A percentile compares a stretch with the other conserved stretches of the same genome.
phyloP scores from a whole-genome alignment of 208 protist species.

The Leptomonas pyrrhocoris region DNA sequence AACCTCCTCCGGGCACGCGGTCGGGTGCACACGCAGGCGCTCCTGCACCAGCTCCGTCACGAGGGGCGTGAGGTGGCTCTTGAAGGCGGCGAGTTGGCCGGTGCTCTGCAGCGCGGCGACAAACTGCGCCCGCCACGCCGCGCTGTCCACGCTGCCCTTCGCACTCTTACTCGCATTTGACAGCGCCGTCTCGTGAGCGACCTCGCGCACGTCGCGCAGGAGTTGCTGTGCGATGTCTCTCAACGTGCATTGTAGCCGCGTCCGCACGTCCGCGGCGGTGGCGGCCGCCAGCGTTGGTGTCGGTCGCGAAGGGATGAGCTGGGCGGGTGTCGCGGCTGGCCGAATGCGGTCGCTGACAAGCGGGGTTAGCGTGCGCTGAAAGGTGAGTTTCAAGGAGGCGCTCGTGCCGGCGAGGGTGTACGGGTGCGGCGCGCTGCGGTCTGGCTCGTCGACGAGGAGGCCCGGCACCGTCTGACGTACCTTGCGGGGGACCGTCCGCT shows the following conservation, averaged over 20 bases:
- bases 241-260: constrained; percentile 37
- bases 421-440: constrained; percentile 68
- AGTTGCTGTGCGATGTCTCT: constrained; percentile 34
- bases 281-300: constrained; percentile 18
- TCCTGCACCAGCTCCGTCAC: constrained; percentile 72
- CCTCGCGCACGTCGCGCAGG: constrained; percentile 29
- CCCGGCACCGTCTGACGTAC: constrained; percentile 56
- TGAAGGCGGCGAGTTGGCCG: constrained; percentile 77
- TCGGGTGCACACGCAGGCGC: constrained; percentile 39
- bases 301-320: constrained; percentile 71
- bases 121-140: constrained; percentile 45
- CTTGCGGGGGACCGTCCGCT: constrained; percentile 37
- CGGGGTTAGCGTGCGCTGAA: constrained; percentile 72
- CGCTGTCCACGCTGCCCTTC: constrained; percentile 2
- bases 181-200: not conserved
- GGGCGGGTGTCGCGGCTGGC: constrained; percentile 60
- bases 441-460: constrained; percentile 62
- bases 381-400: constrained; percentile 55
- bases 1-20: constrained; percentile 39
- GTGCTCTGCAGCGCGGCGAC: constrained; percentile 71
- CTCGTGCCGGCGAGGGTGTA: constrained; percentile 62
- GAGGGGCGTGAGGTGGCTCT: constrained; percentile 69
- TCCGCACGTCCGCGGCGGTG: constrained; percentile 29
- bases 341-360: constrained; percentile 79
- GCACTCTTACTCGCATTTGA: not conserved